Conservation (phyloP, 2,329 filamentous ascomycete species). For the Akanthomyces lecanii region DNA sequence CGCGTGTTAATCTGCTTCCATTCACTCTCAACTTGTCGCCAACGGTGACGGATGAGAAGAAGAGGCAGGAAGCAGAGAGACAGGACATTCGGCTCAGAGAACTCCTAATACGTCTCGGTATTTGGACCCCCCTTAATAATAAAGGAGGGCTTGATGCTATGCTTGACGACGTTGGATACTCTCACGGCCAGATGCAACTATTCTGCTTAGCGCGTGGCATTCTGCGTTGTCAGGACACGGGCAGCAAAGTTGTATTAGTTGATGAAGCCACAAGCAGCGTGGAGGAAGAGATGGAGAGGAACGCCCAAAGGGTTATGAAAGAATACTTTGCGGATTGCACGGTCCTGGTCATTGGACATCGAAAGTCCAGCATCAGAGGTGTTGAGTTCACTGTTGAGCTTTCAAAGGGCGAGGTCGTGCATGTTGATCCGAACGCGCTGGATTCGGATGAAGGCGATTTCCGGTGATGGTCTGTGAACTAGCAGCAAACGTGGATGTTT, state of each 20-base stretch:
- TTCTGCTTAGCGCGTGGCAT: conserved; percentile 20
- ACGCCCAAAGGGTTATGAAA: conserved; percentile 15
- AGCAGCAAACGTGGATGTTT: too few species aligned
- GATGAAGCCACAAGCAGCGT: conserved; percentile 23
- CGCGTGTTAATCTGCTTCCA: background rate
- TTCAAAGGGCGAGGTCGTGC: too few species aligned
- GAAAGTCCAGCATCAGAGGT: too few species aligned
- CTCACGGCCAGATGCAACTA: conserved; percentile 20
- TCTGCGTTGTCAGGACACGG: conserved; percentile 14
- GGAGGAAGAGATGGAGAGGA: conserved; percentile 18
- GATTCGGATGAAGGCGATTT: too few species aligned
- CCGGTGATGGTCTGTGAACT: too few species aligned
- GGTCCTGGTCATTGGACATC: conserved; percentile 18
- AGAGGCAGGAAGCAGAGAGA: background rate
- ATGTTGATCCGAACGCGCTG: too few species aligned
- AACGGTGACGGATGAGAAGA: background rate
- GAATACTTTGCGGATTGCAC: conserved; percentile 18
- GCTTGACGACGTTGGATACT: conserved; percentile 11
- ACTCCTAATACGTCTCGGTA: background rate
- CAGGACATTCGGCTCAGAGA: background rate
- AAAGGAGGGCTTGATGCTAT: conserved; percentile 18
- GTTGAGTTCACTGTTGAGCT: too few species aligned
- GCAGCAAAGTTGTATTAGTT: conserved; percentile 18
- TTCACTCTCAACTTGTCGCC: background rate
- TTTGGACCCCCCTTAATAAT: conserved; percentile 16